phyloP scores from a whole-genome alignment of 805 yeast genomes.

The Ogataea pini region DNA sequence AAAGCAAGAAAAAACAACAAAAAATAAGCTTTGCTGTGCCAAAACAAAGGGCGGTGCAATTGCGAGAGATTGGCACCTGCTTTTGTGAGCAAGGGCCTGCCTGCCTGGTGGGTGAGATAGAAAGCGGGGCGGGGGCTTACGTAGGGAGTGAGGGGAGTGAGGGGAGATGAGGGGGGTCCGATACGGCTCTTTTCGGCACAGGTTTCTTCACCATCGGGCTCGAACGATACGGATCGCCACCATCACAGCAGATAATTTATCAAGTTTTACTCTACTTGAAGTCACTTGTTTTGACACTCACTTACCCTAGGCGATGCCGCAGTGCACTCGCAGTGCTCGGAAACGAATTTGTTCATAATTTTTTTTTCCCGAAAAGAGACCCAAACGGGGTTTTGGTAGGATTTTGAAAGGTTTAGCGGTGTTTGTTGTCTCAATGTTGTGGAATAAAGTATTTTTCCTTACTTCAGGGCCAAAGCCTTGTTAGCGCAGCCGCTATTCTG shows the following conservation, averaged over 20 bases:
- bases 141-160: too few species aligned
- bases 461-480: conserved; percentile 5
- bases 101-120: background rate
- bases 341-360: background rate
- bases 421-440: background rate
- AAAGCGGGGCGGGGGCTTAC: background rate
- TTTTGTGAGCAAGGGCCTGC: background rate
- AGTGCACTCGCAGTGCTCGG: conserved; percentile 1
- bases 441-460: background rate
- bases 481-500: background rate
- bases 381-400: background rate
- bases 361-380: background rate
- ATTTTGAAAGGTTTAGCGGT: background rate
- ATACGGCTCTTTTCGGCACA: too few species aligned
- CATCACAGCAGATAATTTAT: too few species aligned
- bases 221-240: too few species aligned
- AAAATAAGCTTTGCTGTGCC: background rate
- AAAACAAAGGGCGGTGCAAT: background rate
- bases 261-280: too few species aligned
- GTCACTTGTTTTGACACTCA: too few species aligned
- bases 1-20: background rate
- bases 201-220: background rate
- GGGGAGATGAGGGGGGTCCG: too few species aligned
- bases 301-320: conserved; percentile 1
- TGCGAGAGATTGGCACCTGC: background rate